These are phyloP conservation scores for Penicillium angulare DNA, from an alignment of 495 filamentous ascomycete species.

Conservation along the genomic window DNA sequence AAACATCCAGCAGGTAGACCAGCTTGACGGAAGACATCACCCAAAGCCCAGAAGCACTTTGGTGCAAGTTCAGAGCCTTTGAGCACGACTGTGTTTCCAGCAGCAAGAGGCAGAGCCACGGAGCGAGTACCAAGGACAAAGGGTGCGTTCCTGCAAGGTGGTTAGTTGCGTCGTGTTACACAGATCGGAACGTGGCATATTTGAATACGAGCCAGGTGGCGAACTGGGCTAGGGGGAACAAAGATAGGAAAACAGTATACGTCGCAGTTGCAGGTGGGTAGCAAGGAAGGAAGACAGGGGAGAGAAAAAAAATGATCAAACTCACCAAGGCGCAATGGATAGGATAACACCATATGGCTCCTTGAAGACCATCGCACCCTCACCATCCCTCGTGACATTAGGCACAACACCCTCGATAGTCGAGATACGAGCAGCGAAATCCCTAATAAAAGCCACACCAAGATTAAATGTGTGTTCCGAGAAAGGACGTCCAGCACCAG, in stretches of 20 bases:
- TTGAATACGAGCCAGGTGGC: not conserved
- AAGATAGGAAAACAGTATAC: not conserved
- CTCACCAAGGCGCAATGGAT: slow-evolving; percentile 80
- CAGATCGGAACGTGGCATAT: not conserved
- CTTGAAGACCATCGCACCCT: slow-evolving; percentile 67
- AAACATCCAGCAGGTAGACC: slow-evolving; percentile 62
- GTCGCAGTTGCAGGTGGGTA: not conserved
- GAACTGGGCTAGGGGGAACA: not conserved
- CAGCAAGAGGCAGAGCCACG: slow-evolving; percentile 72
- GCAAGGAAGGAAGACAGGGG: not conserved
- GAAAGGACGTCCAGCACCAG: slow-evolving; percentile 54
- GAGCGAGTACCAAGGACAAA: slow-evolving; percentile 65
- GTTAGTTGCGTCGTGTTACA: slow-evolving; percentile 10
- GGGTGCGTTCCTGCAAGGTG: slow-evolving; percentile 56
- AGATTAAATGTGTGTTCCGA: slow-evolving; percentile 62
- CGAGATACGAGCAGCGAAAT: slow-evolving; percentile 67
- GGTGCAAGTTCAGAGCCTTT: slow-evolving; percentile 80
- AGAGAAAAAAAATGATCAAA: not conserved
- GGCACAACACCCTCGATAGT: slow-evolving; percentile 63
- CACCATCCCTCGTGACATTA: slow-evolving; percentile 48
- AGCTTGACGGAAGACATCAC: slow-evolving; percentile 67
- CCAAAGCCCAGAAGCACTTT: slow-evolving; percentile 70
- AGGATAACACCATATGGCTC: slow-evolving; percentile 82
- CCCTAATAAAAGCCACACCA: slow-evolving; percentile 60
- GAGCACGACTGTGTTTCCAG: slow-evolving; percentile 73